A percentile compares a stretch with the other conserved stretches of the same genome.
Conservation (phyloP, 2,329 filamentous ascomycete species). For the Blastomyces parvus region DNA sequence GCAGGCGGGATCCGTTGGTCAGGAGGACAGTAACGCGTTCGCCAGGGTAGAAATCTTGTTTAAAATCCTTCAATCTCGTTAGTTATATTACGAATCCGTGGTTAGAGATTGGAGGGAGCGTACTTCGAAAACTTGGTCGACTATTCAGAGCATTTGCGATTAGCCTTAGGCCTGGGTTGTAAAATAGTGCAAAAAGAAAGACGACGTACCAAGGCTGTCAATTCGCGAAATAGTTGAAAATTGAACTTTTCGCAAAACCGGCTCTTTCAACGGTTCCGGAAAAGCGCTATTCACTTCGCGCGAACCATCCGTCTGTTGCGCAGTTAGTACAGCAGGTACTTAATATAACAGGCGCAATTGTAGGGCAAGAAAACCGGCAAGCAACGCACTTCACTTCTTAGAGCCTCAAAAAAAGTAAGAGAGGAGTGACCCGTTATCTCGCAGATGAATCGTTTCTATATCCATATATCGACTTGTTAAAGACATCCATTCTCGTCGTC, state of each 20-base stretch:
- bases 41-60: constrained; percentile 81
- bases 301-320: constrained; percentile 59
- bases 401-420: constrained; percentile 83
- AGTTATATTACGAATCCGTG: constrained; percentile 14
- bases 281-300: constrained; percentile 86
- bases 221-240: constrained; percentile 83
- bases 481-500: background rate
- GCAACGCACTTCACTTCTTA: constrained; percentile 72
- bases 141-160: constrained; percentile 19
- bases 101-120: constrained; percentile 14
- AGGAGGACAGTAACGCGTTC: constrained; percentile 70
- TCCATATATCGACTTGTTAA: background rate
- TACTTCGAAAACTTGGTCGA: constrained; percentile 44
- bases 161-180: background rate
- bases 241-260: constrained; percentile 81
- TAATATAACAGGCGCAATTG: constrained; percentile 8
- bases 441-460: constrained; percentile 78
- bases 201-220: constrained; percentile 58
- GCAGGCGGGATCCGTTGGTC: constrained; percentile 57
- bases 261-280: constrained; percentile 81
- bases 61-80: constrained; percentile 53
- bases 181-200: background rate
- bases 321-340: constrained; percentile 20
- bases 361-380: background rate
- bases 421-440: constrained; percentile 90